Percentiles rank a stretch among this genome's conserved stretches.
Conservation (phyloP, 2,329 filamentous ascomycete genomes). For the Ophidiomyces ophidiicola region DNA sequence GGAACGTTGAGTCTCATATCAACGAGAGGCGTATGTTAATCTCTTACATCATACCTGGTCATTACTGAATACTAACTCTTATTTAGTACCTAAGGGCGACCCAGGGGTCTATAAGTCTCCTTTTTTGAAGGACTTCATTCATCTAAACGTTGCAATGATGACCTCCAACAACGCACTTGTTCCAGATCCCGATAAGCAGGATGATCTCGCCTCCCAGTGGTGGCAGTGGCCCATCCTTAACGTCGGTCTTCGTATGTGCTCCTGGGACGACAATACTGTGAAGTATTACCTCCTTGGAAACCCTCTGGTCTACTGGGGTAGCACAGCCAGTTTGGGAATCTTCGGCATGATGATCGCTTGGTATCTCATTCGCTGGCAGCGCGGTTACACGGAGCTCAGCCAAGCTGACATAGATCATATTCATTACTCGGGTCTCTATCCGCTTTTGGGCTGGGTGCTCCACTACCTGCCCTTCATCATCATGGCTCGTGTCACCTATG, state of each 20-base stretch:
- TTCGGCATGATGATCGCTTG: slow-evolving; percentile 63
- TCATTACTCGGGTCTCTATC: slow-evolving; percentile 86
- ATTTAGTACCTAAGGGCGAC: slow-evolving; percentile 68
- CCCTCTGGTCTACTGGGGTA: slow-evolving; percentile 90
- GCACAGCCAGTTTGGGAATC: slow-evolving; percentile 63
- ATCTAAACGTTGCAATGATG: slow-evolving; percentile 99
- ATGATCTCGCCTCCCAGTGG: slow-evolving; percentile 89
- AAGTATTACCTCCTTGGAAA: slow-evolving; percentile 99
- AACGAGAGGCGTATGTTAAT: slow-evolving; percentile 74
- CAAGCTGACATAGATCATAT: slow-evolving; percentile 78
- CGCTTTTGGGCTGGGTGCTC: slow-evolving; percentile 83
- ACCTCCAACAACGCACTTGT: slow-evolving; percentile 98
- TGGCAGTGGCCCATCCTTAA: slow-evolving; percentile 98
- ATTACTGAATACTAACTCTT: slow-evolving; percentile 9
- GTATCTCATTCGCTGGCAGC: slow-evolving; percentile 92
- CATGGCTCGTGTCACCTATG: slow-evolving; percentile 98
- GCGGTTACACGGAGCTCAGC: slow-evolving; percentile 75
- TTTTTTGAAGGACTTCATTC: slow-evolving; percentile 94
- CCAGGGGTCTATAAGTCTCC: slow-evolving; percentile 90
- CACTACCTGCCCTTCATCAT: slow-evolving; percentile 93
- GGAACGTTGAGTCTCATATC: slow-evolving; percentile 92
- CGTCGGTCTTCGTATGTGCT: slow-evolving; percentile 95
- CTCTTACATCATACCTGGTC: background rate
- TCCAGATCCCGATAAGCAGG: slow-evolving; percentile 96
- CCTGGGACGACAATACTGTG: slow-evolving; percentile 88